phyloP scores from a whole-genome alignment of 2,329 filamentous ascomycete species.

The Diplodia intermedia region DNA sequence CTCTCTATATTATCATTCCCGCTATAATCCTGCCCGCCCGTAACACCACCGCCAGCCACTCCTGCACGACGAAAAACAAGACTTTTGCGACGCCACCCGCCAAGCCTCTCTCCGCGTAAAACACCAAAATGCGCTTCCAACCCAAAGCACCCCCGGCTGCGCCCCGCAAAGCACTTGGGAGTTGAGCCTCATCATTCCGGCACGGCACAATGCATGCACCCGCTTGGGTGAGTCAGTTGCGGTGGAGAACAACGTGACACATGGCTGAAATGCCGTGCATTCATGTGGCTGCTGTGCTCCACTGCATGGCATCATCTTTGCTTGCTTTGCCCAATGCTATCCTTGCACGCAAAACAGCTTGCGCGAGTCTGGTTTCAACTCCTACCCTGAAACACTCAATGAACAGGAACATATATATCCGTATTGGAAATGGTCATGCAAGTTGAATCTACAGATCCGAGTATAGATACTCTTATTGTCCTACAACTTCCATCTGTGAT shows the following conservation, averaged over 20 bases:
- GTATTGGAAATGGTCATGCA: not conserved
- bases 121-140: not conserved
- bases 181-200: not conserved
- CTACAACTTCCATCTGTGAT: not conserved
- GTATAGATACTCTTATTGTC: not conserved
- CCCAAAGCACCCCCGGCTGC: not conserved
- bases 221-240: not conserved
- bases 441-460: not conserved
- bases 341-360: not conserved
- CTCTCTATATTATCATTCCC: not conserved
- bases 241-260: not conserved
- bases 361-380: too few relatives aligned
- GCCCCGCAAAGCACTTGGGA: not conserved
- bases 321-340: not conserved
- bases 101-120: not conserved
- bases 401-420: not conserved
- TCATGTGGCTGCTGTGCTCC: not conserved
- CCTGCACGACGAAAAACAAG: slow-evolving; percentile 2
- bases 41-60: not conserved
- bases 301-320: not conserved
- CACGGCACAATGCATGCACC: not conserved
- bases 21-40: not conserved
- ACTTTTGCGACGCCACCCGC: not conserved
- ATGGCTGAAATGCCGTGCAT: not conserved
- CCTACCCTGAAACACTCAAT: not conserved